Base-by-base conservation (phyloP, 495 filamentous ascomycete genomes). In the Sphaerosporella brunnea region DNA sequence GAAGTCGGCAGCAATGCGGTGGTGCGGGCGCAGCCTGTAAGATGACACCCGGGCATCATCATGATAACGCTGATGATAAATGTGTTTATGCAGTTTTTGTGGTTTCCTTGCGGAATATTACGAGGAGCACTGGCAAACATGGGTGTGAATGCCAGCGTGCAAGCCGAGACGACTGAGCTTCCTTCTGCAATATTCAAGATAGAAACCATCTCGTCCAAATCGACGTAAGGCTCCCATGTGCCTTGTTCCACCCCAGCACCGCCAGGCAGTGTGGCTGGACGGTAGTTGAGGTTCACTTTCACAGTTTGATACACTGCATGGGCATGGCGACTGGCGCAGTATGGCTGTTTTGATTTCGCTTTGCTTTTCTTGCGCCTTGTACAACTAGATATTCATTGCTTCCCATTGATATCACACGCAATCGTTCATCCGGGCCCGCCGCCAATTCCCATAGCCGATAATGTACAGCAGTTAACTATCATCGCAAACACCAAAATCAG, bases 181-280 rank as follows among this genome's bases (percentile, higher is more conserved):
- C 92, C 90, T 5, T 73, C 72, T 3, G 90, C 88, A 38, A 85
- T 82, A 1, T 97, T 97, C 65, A 92, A 97, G 66, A 94, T 97
- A 65, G 93, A 93, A 69, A 92, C 82, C 8, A 65, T 78, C 19
- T 59, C 58, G 1, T 10, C 3, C 2, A 43, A 18, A 47, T 54
- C 46, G 51, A 54, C 51, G 49, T 63, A 48, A 45, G 41, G 35
- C 4, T 18, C 15, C 4, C 35, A 37, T 8, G 4, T 37, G 18
- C 18, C 13, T 32, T 32, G 5, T 5, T 32, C 13, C 13, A 32
- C 28, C 28, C 28, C 13, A 13, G 13, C 28, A 32, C 5, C 28
- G 13, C 28, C 7, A 13, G 7, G 28, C 13, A 32, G 28, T 7
- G 13, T 32, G 28, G 7, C 5, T n/a, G n/a, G n/a, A n/a, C n/a